Evolutionary conservation across 768 basidiomycete genomes (phyloP).

Genomic region (Podaxis sp.): DNA sequence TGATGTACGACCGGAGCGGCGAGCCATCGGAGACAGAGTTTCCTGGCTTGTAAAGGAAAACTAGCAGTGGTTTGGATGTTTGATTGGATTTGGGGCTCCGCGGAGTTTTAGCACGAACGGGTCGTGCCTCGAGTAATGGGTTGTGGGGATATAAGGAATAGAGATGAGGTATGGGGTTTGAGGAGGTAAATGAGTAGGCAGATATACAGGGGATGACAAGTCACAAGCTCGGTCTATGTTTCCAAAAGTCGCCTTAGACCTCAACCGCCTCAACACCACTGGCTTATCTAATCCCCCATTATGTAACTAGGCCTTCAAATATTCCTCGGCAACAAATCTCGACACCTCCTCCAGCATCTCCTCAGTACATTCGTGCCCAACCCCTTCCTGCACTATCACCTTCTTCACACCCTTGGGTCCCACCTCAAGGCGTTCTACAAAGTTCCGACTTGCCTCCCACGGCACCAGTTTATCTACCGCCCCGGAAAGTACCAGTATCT

Average conservation of each 20-base stretch:
- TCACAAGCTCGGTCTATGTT: constrained; percentile 4
- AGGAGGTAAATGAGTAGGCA: constrained; percentile 1
- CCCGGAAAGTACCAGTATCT: constrained; percentile 70
- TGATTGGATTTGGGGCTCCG: neutral
- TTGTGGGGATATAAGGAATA: neutral
- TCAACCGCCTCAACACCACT: constrained; percentile 15
- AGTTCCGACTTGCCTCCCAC: constrained; percentile 48
- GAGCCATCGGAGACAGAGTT: constrained; percentile 41
- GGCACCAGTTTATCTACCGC: constrained; percentile 64
- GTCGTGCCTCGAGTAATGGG: neutral
- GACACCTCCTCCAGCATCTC: constrained; percentile 53
- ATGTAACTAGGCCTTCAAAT: constrained; percentile 13
- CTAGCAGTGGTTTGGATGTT: neutral
- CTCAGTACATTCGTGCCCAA: constrained; percentile 59
- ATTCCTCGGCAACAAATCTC: constrained; percentile 25
- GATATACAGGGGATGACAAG: neutral
- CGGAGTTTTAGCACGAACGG: neutral
- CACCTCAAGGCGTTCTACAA: constrained; percentile 52
- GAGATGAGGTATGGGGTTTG: constrained; percentile 1
- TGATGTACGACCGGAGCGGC: constrained; percentile 32
- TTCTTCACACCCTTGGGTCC: constrained; percentile 52
- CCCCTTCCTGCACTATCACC: constrained; percentile 46
- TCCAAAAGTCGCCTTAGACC: constrained; percentile 7
- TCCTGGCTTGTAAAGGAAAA: constrained; percentile 7
- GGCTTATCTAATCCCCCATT: constrained; percentile 18